These are phyloP conservation scores for Chlamydomonas sphaeroides DNA, from an alignment of 139 green algal genomes.

Conservation along the genomic window DNA sequence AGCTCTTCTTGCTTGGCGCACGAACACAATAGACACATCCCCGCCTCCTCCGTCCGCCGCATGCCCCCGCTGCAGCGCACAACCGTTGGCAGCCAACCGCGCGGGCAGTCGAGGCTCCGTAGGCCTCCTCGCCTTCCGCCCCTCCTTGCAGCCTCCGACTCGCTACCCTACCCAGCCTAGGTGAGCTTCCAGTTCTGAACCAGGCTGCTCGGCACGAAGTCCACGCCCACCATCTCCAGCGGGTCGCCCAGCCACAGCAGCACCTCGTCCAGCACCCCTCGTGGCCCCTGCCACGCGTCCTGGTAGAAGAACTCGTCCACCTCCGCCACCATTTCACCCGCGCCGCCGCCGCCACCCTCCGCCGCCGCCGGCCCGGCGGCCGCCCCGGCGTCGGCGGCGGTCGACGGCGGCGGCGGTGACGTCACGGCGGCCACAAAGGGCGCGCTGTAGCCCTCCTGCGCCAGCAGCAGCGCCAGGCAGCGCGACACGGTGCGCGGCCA, in stretches of 20 bases:
- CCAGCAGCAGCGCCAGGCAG: constrained; percentile 45
- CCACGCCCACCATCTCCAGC: constrained; percentile 66
- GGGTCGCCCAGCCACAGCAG: constrained; percentile 69
- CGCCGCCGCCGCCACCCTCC: not conserved
- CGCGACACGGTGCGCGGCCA: constrained; percentile 47
- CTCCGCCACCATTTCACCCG: not conserved
- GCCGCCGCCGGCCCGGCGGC: too few relatives aligned
- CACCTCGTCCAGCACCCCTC: constrained; percentile 45
- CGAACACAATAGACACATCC: too few relatives aligned
- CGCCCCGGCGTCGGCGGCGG: too few relatives aligned
- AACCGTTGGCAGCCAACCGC: too few relatives aligned
- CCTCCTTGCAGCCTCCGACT: too few relatives aligned
- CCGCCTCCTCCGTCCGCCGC: too few relatives aligned
- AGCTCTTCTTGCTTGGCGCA: too few relatives aligned
- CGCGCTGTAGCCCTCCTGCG: not conserved
- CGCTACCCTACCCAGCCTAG: too few relatives aligned
- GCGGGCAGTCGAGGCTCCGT: too few relatives aligned
- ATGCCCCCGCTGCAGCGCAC: too few relatives aligned
- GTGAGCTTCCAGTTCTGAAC: constrained; percentile 63
- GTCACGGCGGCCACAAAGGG: not conserved
- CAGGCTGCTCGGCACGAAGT: constrained; percentile 58
- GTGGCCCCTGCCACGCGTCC: constrained; percentile 61
- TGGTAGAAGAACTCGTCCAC: constrained; percentile 62
- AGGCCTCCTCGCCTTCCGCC: too few relatives aligned
- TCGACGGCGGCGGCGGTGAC: not conserved